Base-by-base conservation (phyloP, 805 yeast species). In the Suhomyces prunicola region DNA sequence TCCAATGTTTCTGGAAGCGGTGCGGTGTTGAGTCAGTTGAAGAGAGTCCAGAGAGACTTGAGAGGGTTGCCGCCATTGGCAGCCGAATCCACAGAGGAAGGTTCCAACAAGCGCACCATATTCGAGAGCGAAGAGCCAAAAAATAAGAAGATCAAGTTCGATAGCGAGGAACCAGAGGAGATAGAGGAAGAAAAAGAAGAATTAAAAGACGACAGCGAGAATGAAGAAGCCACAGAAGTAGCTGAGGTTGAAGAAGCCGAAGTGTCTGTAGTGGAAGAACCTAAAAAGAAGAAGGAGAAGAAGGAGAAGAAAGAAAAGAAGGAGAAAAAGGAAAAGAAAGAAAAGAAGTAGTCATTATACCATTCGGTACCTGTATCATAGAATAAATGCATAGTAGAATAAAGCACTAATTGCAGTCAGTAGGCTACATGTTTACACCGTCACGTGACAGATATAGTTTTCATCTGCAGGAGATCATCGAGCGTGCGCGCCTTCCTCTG, bases 21-120 rank as follows among this genome's bases (percentile, higher is more conserved):
- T 62, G 76, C 81, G 26, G 74, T 80, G 17, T 60, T 75, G 55
- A 76, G 88, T 53, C 96, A 88, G 72, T 74, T 89, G 61, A 80
- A 77, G 61, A 79, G 96, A 65, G 74, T 88, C 41, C 93, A 86
- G 64, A 80, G 96, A 70, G 90, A 87, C 57, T 80, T 88, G 58
- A 76, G 90, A 59, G 96, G 96, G 1, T 77, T 89, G 53, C 93
- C 96, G 8, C 96, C 96, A 36, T 61, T 69, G 55, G 61, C 57
- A 60, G 67, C 64, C 29, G 68, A 60, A 44, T 53, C 50, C 46
- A 50, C 44, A 4, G 54, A 40, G 1, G 61, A 56, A 33, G 53
- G 36, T 42, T 50, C 60, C 40, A 64, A 61, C 53, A 68, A 67
- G 58, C 65, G 66, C 55, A 65, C 56, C 50, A 65, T 62, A 52